Conservation (phyloP, 352 stramenopile genomes). For the Phytophthora hibernalis region DNA sequence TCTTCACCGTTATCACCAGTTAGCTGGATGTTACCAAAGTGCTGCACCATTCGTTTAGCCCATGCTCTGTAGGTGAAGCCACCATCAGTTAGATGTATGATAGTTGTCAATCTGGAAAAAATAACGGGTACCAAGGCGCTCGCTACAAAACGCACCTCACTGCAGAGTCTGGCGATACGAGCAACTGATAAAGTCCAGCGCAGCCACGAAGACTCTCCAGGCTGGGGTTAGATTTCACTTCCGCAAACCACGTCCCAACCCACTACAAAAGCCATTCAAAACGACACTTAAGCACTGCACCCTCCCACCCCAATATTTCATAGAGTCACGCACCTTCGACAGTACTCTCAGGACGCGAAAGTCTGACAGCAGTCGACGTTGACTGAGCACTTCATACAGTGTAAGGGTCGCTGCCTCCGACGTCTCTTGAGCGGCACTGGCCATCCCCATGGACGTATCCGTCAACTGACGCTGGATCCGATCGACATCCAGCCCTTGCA, state of each 20-base stretch:
- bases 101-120: neutral
- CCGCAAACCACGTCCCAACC: constrained; percentile 42
- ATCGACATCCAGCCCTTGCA: constrained; percentile 75
- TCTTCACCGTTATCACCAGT: constrained; percentile 52
- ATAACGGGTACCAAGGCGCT: neutral
- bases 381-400: constrained; percentile 82
- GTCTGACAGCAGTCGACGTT: constrained; percentile 81
- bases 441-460: constrained; percentile 30
- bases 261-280: constrained; percentile 44
- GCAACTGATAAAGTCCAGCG: constrained; percentile 71
- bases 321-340: constrained; percentile 51
- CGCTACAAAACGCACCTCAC: constrained; percentile 55
- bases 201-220: constrained; percentile 65
- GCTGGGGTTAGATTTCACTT: constrained; percentile 47
- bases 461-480: constrained; percentile 67
- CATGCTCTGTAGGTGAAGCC: constrained; percentile 52
- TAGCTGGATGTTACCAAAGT: constrained; percentile 69
- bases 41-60: constrained; percentile 60
- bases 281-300: neutral
- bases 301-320: neutral
- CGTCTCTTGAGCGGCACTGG: constrained; percentile 29
- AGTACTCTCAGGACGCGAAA: constrained; percentile 82
- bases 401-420: constrained; percentile 49
- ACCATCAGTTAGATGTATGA: constrained; percentile 5
- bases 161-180: constrained; percentile 81